A percentile compares a stretch with the other conserved stretches of the same genome.
phyloP scores from a whole-genome alignment of 371 early-diverging fungal genomes.

The Thermomucor indicae-seudaticae region DNA sequence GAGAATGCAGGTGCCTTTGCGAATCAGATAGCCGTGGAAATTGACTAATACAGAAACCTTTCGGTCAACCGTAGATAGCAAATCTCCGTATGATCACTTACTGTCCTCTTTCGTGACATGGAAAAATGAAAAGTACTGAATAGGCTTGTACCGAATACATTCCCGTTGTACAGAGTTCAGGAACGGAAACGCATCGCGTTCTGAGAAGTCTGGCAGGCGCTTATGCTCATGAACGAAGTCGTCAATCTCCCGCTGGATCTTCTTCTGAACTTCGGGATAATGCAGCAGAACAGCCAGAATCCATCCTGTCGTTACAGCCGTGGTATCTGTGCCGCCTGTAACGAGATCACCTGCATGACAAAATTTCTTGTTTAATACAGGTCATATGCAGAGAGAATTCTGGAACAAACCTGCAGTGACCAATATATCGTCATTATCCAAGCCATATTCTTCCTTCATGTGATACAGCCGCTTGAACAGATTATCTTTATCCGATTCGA shows the following conservation, averaged over 20 bases:
- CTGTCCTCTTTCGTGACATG: conserved; percentile 13
- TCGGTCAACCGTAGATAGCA: no score
- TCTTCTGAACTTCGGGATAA: conserved; percentile 14
- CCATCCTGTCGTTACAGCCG: conserved; percentile 13
- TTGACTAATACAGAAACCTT: conserved; percentile 6
- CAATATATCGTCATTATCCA: conserved; percentile 14
- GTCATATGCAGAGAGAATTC: no score
- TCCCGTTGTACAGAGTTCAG: conserved; percentile 12
- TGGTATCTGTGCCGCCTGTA: conserved; percentile 16
- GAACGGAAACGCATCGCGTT: conserved; percentile 9
- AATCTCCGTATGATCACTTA: not conserved
- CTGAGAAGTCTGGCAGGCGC: conserved; percentile 10
- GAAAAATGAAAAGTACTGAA: conserved; percentile 4
- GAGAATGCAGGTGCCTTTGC: conserved; percentile 5
- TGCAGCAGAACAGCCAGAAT: conserved; percentile 9
- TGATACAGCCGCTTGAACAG: conserved; percentile 11
- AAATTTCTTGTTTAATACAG: no score
- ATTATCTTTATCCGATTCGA: conserved; percentile 4
- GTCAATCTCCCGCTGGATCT: conserved; percentile 9
- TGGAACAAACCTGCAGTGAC: no score
- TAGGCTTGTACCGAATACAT: conserved; percentile 13
- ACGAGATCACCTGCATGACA: conserved; percentile 19
- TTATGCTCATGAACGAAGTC: conserved; percentile 6
- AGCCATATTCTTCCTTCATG: conserved; percentile 9
- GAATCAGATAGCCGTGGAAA: conserved; percentile 10